These are phyloP conservation scores for Suillus sp. DNA, from an alignment of 768 basidiomycete genomes.

Conservation along the genomic window DNA sequence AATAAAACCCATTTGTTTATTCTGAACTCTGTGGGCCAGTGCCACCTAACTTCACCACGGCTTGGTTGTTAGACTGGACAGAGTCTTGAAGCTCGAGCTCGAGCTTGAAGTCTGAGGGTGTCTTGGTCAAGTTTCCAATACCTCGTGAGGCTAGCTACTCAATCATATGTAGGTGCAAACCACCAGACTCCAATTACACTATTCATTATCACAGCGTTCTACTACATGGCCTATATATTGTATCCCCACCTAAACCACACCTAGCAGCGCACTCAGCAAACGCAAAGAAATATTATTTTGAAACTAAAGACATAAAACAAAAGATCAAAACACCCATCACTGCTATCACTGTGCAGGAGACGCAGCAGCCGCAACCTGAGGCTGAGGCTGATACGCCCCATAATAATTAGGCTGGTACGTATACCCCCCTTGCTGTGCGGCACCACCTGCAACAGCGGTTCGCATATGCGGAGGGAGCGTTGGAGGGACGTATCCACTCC, in stretches of 20 bases:
- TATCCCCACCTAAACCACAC: background rate
- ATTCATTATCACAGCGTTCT: conserved; percentile 19
- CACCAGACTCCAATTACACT: background rate
- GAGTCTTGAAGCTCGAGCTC: background rate
- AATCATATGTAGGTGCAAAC: too few species aligned
- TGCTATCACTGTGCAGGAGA: conserved; percentile 29
- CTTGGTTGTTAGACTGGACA: background rate
- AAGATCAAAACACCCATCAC: background rate
- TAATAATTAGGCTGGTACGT: conserved; percentile 36
- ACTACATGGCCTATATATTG: background rate
- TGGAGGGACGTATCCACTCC: conserved; percentile 31
- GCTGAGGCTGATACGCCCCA: conserved; percentile 32
- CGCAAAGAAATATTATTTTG: background rate
- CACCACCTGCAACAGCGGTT: conserved; percentile 18
- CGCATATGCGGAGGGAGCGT: conserved; percentile 47
- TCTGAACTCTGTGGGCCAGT: too few species aligned
- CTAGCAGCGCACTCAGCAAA: background rate
- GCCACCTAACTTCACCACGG: too few species aligned
- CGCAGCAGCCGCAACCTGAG: conserved; percentile 21
- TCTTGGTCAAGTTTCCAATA: background rate
- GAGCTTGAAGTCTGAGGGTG: background rate
- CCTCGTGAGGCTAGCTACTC: background rate
- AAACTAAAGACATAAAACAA: background rate
- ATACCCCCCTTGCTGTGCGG: conserved; percentile 25
- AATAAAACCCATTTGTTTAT: too few species aligned